Conservation (phyloP, 352 stramenopile species). For the Thraustotheca clavata region DNA sequence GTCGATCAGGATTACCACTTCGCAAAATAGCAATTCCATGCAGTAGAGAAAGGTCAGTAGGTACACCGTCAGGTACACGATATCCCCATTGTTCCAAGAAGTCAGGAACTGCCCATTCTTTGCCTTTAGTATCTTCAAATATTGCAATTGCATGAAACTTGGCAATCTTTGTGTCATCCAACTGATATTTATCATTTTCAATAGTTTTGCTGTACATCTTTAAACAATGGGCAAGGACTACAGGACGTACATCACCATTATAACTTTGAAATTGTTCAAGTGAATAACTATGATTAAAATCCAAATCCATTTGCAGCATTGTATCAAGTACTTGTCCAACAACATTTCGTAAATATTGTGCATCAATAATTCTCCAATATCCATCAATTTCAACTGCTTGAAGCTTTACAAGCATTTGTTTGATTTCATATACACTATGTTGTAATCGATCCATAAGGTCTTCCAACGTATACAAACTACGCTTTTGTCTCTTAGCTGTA, state of each 20-base stretch:
- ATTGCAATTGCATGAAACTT: conserved; percentile 61
- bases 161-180: conserved; percentile 56
- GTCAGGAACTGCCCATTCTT: conserved; percentile 21
- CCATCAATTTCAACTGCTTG: conserved; percentile 64
- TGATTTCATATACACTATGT: conserved; percentile 52
- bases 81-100: conserved; percentile 83
- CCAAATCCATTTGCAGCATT: conserved; percentile 62
- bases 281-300: conserved; percentile 33
- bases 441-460: conserved; percentile 58
- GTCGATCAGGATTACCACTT: conserved; percentile 29
- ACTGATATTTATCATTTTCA: conserved; percentile 25
- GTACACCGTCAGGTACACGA: conserved; percentile 55
- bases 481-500: conserved; percentile 33
- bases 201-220: conserved; percentile 39
- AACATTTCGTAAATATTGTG: conserved; percentile 43
- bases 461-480: conserved; percentile 44
- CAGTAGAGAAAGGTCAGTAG: conserved; percentile 54
- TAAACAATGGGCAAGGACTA: conserved; percentile 56
- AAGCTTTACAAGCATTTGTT: conserved; percentile 47
- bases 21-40: conserved; percentile 51
- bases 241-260: conserved; percentile 35
- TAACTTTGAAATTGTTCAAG: conserved; percentile 33
- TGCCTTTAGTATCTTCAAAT: conserved; percentile 40
- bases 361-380: conserved; percentile 52
- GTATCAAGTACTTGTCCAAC: conserved; percentile 68